Conservation (phyloP, 352 stramenopile genomes). For the Pythium angustatum region DNA sequence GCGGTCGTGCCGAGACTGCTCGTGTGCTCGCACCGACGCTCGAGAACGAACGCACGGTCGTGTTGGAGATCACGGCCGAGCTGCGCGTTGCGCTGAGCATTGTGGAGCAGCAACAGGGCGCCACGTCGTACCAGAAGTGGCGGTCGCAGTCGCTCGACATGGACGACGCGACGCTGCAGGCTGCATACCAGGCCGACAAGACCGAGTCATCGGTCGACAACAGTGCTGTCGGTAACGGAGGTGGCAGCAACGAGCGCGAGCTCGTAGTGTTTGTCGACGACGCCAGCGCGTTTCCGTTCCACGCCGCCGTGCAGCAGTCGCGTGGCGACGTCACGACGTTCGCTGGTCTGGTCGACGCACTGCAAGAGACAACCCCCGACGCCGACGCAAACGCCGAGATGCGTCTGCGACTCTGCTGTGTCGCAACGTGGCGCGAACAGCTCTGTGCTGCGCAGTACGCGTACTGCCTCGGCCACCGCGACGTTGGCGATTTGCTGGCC, state of each 20-base stretch:
- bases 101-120: background rate
- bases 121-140: background rate
- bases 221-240: background rate
- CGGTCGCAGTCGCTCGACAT: slow-evolving; percentile 5
- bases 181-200: background rate
- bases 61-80: slow-evolving; percentile 16
- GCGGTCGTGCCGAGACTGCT: slow-evolving; percentile 2
- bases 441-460: slow-evolving; percentile 24
- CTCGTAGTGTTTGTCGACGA: slow-evolving; percentile 25
- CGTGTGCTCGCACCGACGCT: background rate
- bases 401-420: slow-evolving; percentile 4
- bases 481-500: slow-evolving; percentile 21
- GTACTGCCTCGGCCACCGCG: slow-evolving; percentile 24
- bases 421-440: background rate
- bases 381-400: slow-evolving; percentile 18
- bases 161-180: background rate
- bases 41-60: slow-evolving; percentile 7
- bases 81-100: slow-evolving; percentile 8
- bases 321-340: slow-evolving; percentile 14
- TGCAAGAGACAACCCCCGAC: background rate
- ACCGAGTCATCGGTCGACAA: background rate
- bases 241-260: slow-evolving; percentile 3
- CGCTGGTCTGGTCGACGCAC: slow-evolving; percentile 2
- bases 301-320: slow-evolving; percentile 18
- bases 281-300: slow-evolving; percentile 24